These are phyloP conservation scores for Blastobotrys persicus DNA, from an alignment of 1,139 yeast species.

Conservation along the genomic window DNA sequence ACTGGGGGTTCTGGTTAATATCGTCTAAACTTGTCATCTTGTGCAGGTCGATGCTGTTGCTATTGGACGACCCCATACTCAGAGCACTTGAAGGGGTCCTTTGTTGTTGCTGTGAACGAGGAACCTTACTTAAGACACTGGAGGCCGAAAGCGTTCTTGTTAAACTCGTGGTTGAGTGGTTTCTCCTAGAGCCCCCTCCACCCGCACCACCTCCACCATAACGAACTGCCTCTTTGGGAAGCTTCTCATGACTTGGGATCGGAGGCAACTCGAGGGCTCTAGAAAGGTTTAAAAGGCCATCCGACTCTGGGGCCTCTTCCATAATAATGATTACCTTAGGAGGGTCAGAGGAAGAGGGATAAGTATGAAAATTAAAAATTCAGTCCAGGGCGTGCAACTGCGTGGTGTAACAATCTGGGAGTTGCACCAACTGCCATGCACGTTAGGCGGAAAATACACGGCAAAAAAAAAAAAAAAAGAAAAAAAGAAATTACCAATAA, in stretches of 20 bases:
- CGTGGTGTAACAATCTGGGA: no score
- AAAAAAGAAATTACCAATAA: no score
- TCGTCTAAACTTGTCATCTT: constrained; percentile 14
- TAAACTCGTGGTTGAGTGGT: constrained; percentile 8
- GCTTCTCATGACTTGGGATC: constrained; percentile 1
- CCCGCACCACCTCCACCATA: constrained; percentile 13
- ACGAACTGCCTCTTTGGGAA: constrained; percentile 1
- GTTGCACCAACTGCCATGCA: no score
- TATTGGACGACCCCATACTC: background rate
- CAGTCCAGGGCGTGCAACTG: no score
- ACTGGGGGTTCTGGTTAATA: background rate
- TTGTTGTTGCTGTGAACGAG: background rate
- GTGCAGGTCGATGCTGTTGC: constrained; percentile 8
- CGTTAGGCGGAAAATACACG: no score
- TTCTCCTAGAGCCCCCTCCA: constrained; percentile 1
- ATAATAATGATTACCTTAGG: no score
- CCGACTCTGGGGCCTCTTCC: background rate
- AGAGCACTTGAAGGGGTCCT: background rate
- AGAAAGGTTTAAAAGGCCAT: background rate
- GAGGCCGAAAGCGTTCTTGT: constrained; percentile 15
- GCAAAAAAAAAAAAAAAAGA: no score
- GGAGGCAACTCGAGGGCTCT: background rate
- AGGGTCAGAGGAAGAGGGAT: no score
- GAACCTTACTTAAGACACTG: constrained; percentile 7
- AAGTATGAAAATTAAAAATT: no score